Conservation (phyloP, 768 basidiomycete species). For the Tylopilus vinaceipallidus region DNA sequence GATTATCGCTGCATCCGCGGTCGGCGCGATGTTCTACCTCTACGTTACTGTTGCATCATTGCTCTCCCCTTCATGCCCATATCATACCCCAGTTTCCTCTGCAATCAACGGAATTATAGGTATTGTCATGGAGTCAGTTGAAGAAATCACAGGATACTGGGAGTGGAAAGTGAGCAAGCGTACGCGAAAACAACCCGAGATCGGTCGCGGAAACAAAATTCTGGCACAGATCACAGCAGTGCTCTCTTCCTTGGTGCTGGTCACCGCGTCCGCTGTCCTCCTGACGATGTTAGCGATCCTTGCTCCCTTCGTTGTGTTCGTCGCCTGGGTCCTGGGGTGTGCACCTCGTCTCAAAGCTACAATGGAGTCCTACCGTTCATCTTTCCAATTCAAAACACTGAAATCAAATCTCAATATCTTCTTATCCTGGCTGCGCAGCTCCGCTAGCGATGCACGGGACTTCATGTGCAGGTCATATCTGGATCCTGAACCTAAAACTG, state of each 20-base stretch:
- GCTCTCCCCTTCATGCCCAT: slow-evolving; percentile 14
- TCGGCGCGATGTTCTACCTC: slow-evolving; percentile 16
- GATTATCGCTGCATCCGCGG: slow-evolving; percentile 5
- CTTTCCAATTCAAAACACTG: neutral
- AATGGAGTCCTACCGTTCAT: neutral
- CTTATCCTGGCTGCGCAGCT: neutral
- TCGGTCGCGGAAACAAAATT: neutral
- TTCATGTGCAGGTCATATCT: neutral
- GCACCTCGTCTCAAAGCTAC: neutral
- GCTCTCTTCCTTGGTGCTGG: slow-evolving; percentile 1
- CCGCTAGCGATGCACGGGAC: neutral
- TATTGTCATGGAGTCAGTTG: neutral
- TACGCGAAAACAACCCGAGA: neutral
- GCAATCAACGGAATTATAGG: slow-evolving; percentile 1
- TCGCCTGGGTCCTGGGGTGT: neutral
- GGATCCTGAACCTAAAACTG: neutral
- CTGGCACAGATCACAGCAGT: neutral
- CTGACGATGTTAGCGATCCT: neutral
- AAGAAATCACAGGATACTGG: slow-evolving; percentile 3
- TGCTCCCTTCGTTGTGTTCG: neutral
- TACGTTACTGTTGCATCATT: slow-evolving; percentile 17
- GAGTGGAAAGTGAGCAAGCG: neutral
- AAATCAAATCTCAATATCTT: neutral
- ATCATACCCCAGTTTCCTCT: slow-evolving; percentile 18
- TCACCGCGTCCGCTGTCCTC: neutral